Base-by-base conservation (phyloP, 345 rosid species). In the Boechera stricta region DNA sequence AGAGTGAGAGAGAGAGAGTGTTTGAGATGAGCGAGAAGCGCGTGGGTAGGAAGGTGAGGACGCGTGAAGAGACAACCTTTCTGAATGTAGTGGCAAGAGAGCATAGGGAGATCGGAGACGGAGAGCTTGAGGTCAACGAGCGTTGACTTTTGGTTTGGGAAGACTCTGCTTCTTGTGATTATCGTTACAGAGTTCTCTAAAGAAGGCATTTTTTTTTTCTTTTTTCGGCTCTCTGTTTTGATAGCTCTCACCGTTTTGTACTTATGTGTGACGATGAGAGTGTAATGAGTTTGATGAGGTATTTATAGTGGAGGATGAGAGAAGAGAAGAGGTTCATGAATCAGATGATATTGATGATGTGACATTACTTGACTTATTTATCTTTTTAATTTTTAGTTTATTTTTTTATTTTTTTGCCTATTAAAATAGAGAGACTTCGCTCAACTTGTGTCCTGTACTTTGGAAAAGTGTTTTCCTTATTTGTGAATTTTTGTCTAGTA, bases 81-180 rank as follows among this genome's bases (percentile, higher is more conserved):
- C 21, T 95, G 98, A 74, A 94, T 94, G 75, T 90, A 94, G 71
- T 92, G 97, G 78, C 98, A 92, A 61, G 98, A 94, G 45, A 94
- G 86, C 98, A 94, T 92, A 0, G 98, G 97, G 45, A 94, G 98
- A 85, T 94, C 98, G 65, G 96, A 92, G 76, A 87, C 97, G 2
- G 98, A 89, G 51, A 94, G 93, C 79, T 90, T 86, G 35, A 94
- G 85, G 80, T 94, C 92, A 35, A 42, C 85, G 31, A 88, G 67
- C 0, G 80, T 76, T 38, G 99, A 89, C 58, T 69, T 87, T 39
- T 73, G 47, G 29, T 85, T 74, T 0, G 99, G 99, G 66, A 80
- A 76, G 65, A 92, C 80, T 56, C 42, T 82, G 78, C 80, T 84
- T 78, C 81, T 77, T n/a, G 96, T 88, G 73, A 84, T 62, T 18